These are phyloP conservation scores for Polysphondylium violaceum DNA, from an alignment of 78 protist genomes.

Conservation along the genomic window DNA sequence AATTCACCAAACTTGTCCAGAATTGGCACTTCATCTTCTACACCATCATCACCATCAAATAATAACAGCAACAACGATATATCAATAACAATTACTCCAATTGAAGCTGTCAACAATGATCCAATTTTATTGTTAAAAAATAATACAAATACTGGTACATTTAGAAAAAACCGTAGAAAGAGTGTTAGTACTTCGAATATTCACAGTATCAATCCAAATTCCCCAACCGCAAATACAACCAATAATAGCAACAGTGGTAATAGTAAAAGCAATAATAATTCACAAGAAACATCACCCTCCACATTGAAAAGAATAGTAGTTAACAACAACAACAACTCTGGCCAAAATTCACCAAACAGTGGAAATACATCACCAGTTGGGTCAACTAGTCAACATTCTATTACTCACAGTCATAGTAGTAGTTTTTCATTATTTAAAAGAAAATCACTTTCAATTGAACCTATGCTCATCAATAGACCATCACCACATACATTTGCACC, in stretches of 20 bases:
- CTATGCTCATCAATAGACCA: background rate
- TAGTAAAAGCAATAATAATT: background rate
- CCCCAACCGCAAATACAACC: background rate
- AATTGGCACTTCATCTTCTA: background rate
- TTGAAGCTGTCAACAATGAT: no score
- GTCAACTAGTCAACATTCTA: background rate
- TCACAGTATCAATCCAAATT: constrained; percentile 5
- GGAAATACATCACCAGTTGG: background rate
- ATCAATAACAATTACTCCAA: background rate
- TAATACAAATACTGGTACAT: no score
- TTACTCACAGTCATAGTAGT: background rate
- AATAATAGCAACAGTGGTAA: background rate
- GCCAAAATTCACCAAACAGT: no score
- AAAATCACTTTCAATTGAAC: constrained; percentile 3
- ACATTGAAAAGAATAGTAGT: no score
- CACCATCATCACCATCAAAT: background rate
- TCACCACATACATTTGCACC: constrained; percentile 35
- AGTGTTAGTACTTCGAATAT: constrained; percentile 58
- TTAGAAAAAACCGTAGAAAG: constrained; percentile 32
- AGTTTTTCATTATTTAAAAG: constrained; percentile 18
- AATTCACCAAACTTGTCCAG: background rate
- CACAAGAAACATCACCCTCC: no score
- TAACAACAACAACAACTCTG: no score
- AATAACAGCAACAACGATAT: background rate
- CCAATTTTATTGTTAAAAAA: background rate